A percentile compares a stretch with the other conserved stretches of the same genome.
phyloP scores from a whole-genome alignment of 169 alveolate genomes.

The Babesia sp. region DNA sequence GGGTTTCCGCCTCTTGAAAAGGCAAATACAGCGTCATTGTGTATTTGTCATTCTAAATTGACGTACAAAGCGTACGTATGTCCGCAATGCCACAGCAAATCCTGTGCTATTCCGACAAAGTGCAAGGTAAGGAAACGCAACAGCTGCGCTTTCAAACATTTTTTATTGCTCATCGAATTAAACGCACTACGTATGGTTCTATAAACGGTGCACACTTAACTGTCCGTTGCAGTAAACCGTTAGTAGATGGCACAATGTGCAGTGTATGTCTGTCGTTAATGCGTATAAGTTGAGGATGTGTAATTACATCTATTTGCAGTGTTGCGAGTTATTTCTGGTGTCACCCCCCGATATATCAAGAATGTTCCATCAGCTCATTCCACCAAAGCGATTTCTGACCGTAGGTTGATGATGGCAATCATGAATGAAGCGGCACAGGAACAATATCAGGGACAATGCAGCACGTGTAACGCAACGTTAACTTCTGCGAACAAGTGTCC shows the following conservation, averaged over 20 bases:
- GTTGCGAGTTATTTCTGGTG: constrained; percentile 61
- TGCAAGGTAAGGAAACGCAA: constrained; percentile 69
- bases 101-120: constrained; percentile 76
- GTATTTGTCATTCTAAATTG: constrained; percentile 70
- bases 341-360: constrained; percentile 69
- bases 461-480: constrained; percentile 57
- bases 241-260: background rate
- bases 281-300: too few relatives aligned
- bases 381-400: constrained; percentile 37
- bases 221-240: background rate
- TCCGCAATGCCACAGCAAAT: constrained; percentile 74
- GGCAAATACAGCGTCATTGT: constrained; percentile 73
- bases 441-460: constrained; percentile 20
- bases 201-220: background rate
- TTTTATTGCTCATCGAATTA: background rate
- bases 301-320: too few relatives aligned
- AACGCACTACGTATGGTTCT: background rate
- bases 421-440: constrained; percentile 14
- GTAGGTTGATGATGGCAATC: background rate
- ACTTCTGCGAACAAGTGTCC: constrained; percentile 65
- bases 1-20: constrained; percentile 74
- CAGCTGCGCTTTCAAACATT: constrained; percentile 27
- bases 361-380: constrained; percentile 61
- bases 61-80: constrained; percentile 72
- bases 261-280: background rate